Conservation (phyloP, 176 grass and related monocot genomes). For the Bonia amplexicaulis region DNA sequence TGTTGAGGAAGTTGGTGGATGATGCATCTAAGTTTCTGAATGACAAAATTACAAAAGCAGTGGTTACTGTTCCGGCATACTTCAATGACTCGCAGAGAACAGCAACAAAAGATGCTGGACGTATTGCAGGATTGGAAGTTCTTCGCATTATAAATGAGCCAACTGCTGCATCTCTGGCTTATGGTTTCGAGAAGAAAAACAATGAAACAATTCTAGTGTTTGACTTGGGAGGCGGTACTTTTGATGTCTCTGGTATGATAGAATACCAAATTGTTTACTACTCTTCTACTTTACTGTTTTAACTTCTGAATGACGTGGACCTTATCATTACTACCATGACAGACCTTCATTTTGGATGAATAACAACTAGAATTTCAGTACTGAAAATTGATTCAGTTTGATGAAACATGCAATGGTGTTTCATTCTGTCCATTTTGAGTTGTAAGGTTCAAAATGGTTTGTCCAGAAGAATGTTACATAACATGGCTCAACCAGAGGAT, state of each 20-base stretch:
- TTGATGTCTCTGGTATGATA: slow-evolving; percentile 92
- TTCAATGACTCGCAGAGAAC: slow-evolving; percentile 99
- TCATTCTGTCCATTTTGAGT: background rate
- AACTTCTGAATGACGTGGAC: background rate
- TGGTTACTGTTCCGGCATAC: slow-evolving; percentile 93
- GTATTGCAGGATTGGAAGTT: slow-evolving; percentile 97
- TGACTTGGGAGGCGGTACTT: slow-evolving; percentile 95
- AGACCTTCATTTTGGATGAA: background rate
- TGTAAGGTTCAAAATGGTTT: background rate
- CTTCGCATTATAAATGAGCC: slow-evolving; percentile 99
- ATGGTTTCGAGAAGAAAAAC: slow-evolving; percentile 99
- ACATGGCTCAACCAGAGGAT: background rate
- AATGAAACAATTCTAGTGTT: slow-evolving; percentile 98
- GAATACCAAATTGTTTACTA: background rate
- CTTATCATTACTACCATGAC: background rate
- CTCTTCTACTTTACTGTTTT: background rate
- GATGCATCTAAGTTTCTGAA: slow-evolving; percentile 98
- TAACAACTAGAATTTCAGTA: background rate
- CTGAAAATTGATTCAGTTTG: background rate
- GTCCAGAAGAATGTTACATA: background rate
- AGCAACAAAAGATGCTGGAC: slow-evolving; percentile 96
- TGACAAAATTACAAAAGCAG: slow-evolving; percentile 97
- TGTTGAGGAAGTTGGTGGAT: slow-evolving; percentile 90
- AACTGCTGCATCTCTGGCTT: slow-evolving; percentile 94
- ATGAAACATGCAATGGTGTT: background rate